Evolutionary conservation across 1,284 basidiomycete species (phyloP).

Genomic region (Xanthoconium separans): DNA sequence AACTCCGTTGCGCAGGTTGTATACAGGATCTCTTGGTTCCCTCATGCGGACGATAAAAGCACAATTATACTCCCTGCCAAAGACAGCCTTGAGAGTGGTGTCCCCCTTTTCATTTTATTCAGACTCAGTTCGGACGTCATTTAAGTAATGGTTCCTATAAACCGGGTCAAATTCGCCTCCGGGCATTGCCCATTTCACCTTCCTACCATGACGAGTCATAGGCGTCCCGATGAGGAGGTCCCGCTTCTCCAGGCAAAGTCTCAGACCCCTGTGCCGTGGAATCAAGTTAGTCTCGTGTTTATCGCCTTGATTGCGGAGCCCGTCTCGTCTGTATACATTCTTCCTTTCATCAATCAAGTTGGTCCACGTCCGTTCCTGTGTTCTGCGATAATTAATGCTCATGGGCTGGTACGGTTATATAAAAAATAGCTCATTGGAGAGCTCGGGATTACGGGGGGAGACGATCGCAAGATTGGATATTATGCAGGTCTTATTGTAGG

Average conservation of each 20-base stretch:
- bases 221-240: conserved; percentile 17
- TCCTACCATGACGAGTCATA: background rate
- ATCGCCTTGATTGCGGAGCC: conserved; percentile 26
- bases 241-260: conserved; percentile 18
- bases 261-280: conserved; percentile 28
- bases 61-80: too few relatives aligned
- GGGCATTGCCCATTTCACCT: too few relatives aligned
- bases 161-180: too few relatives aligned
- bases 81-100: too few relatives aligned
- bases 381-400: background rate
- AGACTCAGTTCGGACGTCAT: too few relatives aligned
- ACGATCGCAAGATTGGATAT: conserved; percentile 60
- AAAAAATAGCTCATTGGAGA: conserved; percentile 32
- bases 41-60: too few relatives aligned
- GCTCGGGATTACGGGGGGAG: conserved; percentile 40
- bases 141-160: too few relatives aligned
- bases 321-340: conserved; percentile 24
- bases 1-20: too few relatives aligned
- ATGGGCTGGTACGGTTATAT: background rate
- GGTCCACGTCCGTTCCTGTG: background rate
- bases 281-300: conserved; percentile 17
- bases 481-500: conserved; percentile 66
- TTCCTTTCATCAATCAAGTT: conserved; percentile 33
- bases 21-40: too few relatives aligned
- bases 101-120: too few relatives aligned